These are phyloP conservation scores for Cyclotella cryptica DNA, from an alignment of 108 stramenopile species.

Conservation along the genomic window DNA sequence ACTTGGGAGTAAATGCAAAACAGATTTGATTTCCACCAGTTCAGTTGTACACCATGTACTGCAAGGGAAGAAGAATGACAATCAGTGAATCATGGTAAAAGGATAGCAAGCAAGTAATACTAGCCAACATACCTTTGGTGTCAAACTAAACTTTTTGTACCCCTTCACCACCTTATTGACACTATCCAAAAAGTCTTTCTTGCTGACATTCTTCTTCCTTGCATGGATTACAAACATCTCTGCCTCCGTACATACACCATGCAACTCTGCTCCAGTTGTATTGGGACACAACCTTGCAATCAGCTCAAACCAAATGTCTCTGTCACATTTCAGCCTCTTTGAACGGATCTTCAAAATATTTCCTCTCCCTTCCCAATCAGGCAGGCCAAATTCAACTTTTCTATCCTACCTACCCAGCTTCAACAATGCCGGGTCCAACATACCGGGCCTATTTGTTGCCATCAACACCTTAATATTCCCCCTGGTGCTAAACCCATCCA, in stretches of 20 bases:
- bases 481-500: slow-evolving; percentile 99
- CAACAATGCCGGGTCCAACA: slow-evolving; percentile 97
- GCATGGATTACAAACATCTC: slow-evolving; percentile 99
- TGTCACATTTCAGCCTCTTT: slow-evolving; percentile 96
- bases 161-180: slow-evolving; percentile 99
- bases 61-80: not conserved
- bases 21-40: not conserved
- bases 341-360: slow-evolving; percentile 99
- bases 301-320: slow-evolving; percentile 97
- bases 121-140: slow-evolving; percentile 73
- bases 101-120: not conserved
- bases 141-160: slow-evolving; percentile 99
- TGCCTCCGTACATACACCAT: slow-evolving; percentile 97
- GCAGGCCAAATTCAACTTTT: slow-evolving; percentile 99
- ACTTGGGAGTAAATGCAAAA: no score
- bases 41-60: slow-evolving; percentile 94
- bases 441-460: slow-evolving; percentile 99
- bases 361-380: slow-evolving; percentile 98
- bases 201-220: slow-evolving; percentile 94
- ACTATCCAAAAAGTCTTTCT: slow-evolving; percentile 98
- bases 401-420: slow-evolving; percentile 98
- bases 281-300: slow-evolving; percentile 98
- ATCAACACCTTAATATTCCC: slow-evolving; percentile 99
- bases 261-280: slow-evolving; percentile 94
- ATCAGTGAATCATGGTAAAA: not conserved